Conservation (phyloP, 2,329 filamentous ascomycete species). For the Byssochlamys sp. region DNA sequence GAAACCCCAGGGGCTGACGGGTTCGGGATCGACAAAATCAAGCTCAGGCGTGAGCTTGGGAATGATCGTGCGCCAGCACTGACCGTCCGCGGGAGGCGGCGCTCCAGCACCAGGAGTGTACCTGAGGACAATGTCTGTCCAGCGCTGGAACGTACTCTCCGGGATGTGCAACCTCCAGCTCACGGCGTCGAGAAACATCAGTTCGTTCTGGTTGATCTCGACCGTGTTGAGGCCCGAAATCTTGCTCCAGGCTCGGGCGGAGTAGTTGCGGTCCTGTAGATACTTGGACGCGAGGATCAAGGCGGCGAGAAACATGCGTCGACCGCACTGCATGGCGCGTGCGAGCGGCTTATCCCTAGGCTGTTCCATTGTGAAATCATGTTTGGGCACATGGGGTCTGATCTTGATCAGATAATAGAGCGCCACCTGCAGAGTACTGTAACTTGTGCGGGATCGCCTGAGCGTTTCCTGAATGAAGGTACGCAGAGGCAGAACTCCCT, state of each 20-base stretch:
- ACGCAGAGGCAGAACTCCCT: conserved; percentile 75
- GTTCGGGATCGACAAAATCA: conserved; percentile 37
- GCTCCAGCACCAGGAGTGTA: conserved; percentile 56
- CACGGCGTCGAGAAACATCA: conserved; percentile 78
- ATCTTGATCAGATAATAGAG: conserved; percentile 93
- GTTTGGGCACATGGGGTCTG: conserved; percentile 74
- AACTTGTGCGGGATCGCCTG: conserved; percentile 87
- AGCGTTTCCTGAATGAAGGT: conserved; percentile 97
- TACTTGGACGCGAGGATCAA: conserved; percentile 96
- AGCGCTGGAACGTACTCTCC: conserved; percentile 77
- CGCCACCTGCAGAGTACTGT: conserved; percentile 92
- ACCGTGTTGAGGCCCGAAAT: conserved; percentile 88
- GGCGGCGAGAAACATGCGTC: conserved; percentile 92
- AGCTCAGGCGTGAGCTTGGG: conserved; percentile 49
- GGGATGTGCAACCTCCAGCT: conserved; percentile 93
- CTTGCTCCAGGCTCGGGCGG: conserved; percentile 94
- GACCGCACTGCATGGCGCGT: conserved; percentile 83
- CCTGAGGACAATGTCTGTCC: conserved; percentile 85
- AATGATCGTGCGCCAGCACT: conserved; percentile 40
- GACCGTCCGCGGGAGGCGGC: conserved; percentile 24
- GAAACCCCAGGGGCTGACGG: conserved; percentile 21
- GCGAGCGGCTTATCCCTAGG: conserved; percentile 59
- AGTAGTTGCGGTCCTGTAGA: conserved; percentile 94
- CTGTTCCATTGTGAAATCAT: conserved; percentile 81
- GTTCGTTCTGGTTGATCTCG: conserved; percentile 96